A percentile compares a stretch with the other conserved stretches of the same genome.
These are phyloP conservation scores for Ensete ventricosum DNA, from an alignment of 176 grass and related monocot genomes.

Conservation along the genomic window DNA sequence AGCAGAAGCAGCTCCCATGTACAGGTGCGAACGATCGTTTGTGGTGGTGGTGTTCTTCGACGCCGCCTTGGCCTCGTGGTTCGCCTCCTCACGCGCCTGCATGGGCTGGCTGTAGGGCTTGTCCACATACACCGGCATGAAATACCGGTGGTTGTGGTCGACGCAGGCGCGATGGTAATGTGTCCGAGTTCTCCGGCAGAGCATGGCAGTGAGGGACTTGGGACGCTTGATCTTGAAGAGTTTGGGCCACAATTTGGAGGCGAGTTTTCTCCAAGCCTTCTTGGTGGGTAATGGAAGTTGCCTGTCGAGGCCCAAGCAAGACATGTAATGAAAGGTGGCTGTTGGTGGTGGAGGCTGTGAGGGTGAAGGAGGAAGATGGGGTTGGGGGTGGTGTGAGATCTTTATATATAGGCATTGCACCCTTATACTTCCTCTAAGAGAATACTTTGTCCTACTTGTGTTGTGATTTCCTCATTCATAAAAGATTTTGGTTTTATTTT, in stretches of 20 bases:
- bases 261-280: not conserved
- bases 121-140: not conserved
- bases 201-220: not conserved
- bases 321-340: not conserved
- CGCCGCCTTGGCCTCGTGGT: not conserved
- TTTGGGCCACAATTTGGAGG: not conserved
- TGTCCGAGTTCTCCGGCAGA: not conserved
- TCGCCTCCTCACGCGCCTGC: not conserved
- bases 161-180: not conserved
- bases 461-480: too few species aligned
- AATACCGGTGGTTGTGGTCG: not conserved
- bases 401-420: too few species aligned
- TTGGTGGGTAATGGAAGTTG: not conserved
- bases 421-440: too few species aligned
- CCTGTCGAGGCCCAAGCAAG: not conserved
- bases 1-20: not conserved
- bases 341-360: not conserved
- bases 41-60: not conserved
- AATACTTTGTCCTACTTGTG: too few species aligned
- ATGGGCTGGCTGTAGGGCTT: not conserved
- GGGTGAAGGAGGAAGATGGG: not conserved
- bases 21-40: too few species aligned
- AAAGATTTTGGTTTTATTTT: too few species aligned
- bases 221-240: not conserved
- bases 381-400: not conserved